Conservation (phyloP, 441 rosid genomes). For the Populus hybrid region DNA sequence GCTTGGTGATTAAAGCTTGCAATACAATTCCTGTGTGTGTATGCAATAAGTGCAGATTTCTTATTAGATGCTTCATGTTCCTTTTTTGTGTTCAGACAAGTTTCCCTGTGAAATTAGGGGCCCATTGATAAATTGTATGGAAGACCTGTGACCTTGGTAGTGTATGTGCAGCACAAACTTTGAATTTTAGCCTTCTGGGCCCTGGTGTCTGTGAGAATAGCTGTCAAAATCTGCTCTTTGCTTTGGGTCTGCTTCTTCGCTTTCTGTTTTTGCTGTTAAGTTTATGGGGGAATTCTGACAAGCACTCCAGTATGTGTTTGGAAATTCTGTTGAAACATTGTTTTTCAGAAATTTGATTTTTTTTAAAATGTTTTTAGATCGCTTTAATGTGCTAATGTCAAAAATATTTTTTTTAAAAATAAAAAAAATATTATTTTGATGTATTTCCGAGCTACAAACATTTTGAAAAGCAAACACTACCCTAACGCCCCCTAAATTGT, state of each 20-base stretch:
- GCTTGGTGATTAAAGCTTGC: no score
- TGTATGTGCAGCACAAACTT: slow-evolving; percentile 7
- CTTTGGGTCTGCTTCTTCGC: slow-evolving; percentile 6
- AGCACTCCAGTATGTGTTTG: slow-evolving; percentile 9
- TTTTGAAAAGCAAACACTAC: no score
- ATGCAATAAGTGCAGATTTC: no score
- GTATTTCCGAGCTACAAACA: no score
- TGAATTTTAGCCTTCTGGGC: slow-evolving; percentile 29
- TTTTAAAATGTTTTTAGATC: no score
- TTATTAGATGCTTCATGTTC: no score
- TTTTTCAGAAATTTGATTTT: slow-evolving; percentile 1
- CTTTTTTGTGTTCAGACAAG: no score
- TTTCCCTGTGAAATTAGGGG: no score
- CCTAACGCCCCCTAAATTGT: no score
- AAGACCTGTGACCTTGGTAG: slow-evolving; percentile 9
- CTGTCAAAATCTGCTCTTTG: slow-evolving; percentile 7
- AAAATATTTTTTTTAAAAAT: no score
- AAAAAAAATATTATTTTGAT: no score
- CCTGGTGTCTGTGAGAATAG: slow-evolving; percentile 28
- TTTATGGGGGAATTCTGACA: slow-evolving; percentile 23
- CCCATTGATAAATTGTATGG: slow-evolving; percentile 6
- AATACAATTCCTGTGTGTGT: no score
- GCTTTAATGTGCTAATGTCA: not conserved
- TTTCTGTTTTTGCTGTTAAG: slow-evolving; percentile 18
- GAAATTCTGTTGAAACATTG: not conserved